phyloP scores from a whole-genome alignment of 2,329 filamentous ascomycete genomes.

The Aspergillus viridinutans region DNA sequence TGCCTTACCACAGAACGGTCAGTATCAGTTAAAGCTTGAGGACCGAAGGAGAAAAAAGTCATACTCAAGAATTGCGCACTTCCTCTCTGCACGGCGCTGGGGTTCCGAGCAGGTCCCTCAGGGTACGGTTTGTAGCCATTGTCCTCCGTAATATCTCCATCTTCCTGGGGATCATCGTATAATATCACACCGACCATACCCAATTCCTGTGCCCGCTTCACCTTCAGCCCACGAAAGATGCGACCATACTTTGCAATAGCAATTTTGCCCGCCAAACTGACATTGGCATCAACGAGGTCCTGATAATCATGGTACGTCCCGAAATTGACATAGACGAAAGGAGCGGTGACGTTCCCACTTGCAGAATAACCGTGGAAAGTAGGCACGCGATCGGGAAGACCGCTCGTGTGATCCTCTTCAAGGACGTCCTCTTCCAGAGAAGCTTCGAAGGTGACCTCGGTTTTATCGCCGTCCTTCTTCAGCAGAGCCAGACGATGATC shows the following conservation, averaged over 20 bases:
- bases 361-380: slow-evolving; percentile 95
- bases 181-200: slow-evolving; percentile 83
- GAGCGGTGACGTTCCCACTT: slow-evolving; percentile 82
- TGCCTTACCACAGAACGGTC: slow-evolving; percentile 36
- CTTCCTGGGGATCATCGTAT: slow-evolving; percentile 85
- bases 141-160: slow-evolving; percentile 73
- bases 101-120: slow-evolving; percentile 78
- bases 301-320: slow-evolving; percentile 83
- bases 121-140: slow-evolving; percentile 79
- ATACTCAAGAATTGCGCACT: slow-evolving; percentile 77
- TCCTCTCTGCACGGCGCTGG: slow-evolving; percentile 84
- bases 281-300: slow-evolving; percentile 69
- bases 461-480: slow-evolving; percentile 40
- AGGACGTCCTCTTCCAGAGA: slow-evolving; percentile 79
- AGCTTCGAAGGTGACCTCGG: slow-evolving; percentile 69
- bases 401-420: slow-evolving; percentile 74
- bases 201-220: slow-evolving; percentile 86
- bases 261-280: slow-evolving; percentile 78
- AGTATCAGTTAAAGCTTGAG: not conserved
- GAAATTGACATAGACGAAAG: slow-evolving; percentile 87
- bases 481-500: slow-evolving; percentile 67
- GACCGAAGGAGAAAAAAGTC: slow-evolving; percentile 24
- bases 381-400: slow-evolving; percentile 68
- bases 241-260: slow-evolving; percentile 80
- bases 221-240: slow-evolving; percentile 84